phyloP scores from a whole-genome alignment of 345 rosid species.

The Salix arbutifolia region DNA sequence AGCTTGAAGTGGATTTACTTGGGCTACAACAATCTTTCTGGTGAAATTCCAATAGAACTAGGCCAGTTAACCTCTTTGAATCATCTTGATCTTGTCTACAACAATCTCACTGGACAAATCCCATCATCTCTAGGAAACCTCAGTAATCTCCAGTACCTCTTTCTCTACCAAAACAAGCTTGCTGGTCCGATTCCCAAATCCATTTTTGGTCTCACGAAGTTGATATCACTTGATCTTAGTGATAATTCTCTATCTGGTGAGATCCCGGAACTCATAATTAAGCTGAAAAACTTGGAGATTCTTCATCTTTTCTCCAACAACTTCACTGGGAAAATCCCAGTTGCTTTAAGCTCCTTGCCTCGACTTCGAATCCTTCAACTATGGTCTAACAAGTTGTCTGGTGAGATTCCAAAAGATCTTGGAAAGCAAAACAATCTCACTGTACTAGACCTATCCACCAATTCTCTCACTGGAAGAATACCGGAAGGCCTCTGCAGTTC shows the following conservation, averaged over 20 bases:
- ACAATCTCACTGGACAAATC: conserved; percentile 69
- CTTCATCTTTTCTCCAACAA: conserved; percentile 86
- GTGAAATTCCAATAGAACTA: conserved; percentile 62
- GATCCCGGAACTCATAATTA: conserved; percentile 51
- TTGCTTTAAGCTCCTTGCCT: conserved; percentile 53
- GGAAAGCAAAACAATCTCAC: conserved; percentile 66
- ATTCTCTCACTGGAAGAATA: conserved; percentile 62
- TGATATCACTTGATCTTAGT: conserved; percentile 76
- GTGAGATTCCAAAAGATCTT: conserved; percentile 63
- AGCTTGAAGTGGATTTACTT: conserved; percentile 75
- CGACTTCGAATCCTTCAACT: conserved; percentile 79
- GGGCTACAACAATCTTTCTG: conserved; percentile 83
- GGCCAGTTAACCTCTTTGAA: conserved; percentile 47
- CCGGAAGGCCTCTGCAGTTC: conserved; percentile 66
- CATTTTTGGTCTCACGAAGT: conserved; percentile 44
- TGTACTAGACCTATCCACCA: conserved; percentile 75
- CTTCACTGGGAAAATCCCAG: conserved; percentile 60
- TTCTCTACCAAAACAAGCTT: conserved; percentile 78
- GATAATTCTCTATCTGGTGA: conserved; percentile 71
- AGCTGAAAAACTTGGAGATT: conserved; percentile 59
- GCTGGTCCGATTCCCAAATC: conserved; percentile 53
- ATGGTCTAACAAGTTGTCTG: conserved; percentile 72
- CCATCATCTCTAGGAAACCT: conserved; percentile 65
- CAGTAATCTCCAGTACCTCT: conserved; percentile 50
- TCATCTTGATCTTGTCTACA: conserved; percentile 89